Conservation (phyloP, 768 basidiomycete genomes). For the Tulasnella sp. region DNA sequence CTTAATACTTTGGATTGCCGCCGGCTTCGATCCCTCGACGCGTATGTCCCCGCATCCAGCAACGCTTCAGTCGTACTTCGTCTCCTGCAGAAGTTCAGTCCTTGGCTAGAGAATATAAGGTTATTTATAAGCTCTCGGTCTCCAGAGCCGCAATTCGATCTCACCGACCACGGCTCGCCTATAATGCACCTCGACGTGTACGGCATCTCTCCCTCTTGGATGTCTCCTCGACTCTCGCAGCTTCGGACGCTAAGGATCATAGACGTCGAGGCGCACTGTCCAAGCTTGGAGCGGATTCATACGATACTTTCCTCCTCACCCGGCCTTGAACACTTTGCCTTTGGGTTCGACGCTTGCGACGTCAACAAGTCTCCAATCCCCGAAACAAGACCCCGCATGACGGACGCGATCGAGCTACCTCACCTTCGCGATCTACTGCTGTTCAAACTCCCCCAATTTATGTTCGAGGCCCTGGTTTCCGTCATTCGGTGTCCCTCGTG, state of each 20-base stretch:
- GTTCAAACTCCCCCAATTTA: neutral
- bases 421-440: neutral
- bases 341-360: neutral
- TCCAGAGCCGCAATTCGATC: neutral
- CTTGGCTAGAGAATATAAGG: too few relatives aligned
- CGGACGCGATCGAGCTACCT: neutral
- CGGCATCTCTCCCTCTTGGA: neutral
- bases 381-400: too few relatives aligned
- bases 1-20: neutral
- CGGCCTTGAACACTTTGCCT: neutral
- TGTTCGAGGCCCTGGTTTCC: neutral
- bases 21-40: neutral
- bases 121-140: too few relatives aligned
- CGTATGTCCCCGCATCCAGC: neutral
- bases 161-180: neutral
- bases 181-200: neutral
- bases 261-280: neutral
- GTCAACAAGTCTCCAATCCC: too few relatives aligned
- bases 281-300: neutral
- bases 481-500: neutral
- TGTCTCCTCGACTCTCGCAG: neutral
- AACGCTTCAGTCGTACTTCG: neutral
- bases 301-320: neutral
- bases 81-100: too few relatives aligned
- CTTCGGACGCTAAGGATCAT: neutral